These are phyloP conservation scores for Evansstolkia leycettana DNA, from an alignment of 495 filamentous ascomycete species.

Conservation along the genomic window DNA sequence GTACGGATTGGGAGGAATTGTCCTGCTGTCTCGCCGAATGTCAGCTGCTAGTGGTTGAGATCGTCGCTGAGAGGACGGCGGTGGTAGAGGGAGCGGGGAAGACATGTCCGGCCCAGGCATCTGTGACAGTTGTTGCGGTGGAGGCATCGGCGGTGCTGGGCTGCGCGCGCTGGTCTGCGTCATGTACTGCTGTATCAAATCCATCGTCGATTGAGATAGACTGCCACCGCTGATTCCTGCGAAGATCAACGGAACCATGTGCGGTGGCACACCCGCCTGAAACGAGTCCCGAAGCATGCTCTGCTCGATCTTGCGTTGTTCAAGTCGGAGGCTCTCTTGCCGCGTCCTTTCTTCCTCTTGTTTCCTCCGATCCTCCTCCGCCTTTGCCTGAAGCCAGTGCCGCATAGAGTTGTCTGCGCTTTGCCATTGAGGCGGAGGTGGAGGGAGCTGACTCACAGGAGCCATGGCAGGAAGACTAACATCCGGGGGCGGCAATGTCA, in stretches of 20 bases:
- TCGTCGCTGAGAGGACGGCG: background rate
- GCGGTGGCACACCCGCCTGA: conserved; percentile 67
- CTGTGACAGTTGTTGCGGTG: conserved; percentile 31
- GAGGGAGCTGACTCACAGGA: conserved; percentile 38
- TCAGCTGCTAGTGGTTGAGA: conserved; percentile 15
- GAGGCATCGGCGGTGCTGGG: conserved; percentile 33
- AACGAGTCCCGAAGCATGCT: conserved; percentile 75
- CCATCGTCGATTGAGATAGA: conserved; percentile 44
- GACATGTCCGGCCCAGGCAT: background rate
- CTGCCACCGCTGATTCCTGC: conserved; percentile 65
- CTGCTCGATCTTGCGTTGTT: conserved; percentile 74
- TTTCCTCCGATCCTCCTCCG: conserved; percentile 72
- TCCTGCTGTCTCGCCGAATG: conserved; percentile 14
- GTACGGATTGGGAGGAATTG: conserved; percentile 26
- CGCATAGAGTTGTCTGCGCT: conserved; percentile 69
- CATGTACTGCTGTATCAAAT: conserved; percentile 64
- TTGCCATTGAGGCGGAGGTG: conserved; percentile 60
- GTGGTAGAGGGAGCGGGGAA: background rate
- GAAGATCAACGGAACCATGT: conserved; percentile 83
- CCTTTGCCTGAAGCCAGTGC: conserved; percentile 68
- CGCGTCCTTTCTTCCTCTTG: conserved; percentile 84
- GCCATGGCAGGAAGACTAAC: conserved; percentile 27
- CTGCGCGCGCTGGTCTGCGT: conserved; percentile 29
- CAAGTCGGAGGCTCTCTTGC: conserved; percentile 63
- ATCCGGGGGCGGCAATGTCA: conserved; percentile 24